A percentile compares a stretch with the other conserved stretches of the same genome.
These are phyloP conservation scores for Microbotryum saponariae DNA, from an alignment of 1,284 basidiomycete genomes.

Conservation along the genomic window DNA sequence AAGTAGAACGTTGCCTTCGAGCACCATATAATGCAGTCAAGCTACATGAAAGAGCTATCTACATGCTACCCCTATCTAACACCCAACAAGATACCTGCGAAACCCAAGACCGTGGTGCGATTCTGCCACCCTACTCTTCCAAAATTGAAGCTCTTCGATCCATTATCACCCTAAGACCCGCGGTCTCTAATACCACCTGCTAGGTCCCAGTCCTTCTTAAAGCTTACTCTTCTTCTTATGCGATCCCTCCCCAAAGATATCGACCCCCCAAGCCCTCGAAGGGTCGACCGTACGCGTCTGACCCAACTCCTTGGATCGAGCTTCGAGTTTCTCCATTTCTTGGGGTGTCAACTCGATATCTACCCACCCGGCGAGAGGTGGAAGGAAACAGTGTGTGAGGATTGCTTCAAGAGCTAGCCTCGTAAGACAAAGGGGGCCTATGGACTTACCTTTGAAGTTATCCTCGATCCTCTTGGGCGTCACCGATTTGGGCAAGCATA, in stretches of 20 bases:
- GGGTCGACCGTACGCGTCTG: constrained; percentile 56
- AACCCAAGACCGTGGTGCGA: too few relatives aligned
- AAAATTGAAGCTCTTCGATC: too few relatives aligned
- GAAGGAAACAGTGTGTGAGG: constrained; percentile 11
- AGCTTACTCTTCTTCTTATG: background rate
- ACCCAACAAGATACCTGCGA: too few relatives aligned
- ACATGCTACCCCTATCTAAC: too few relatives aligned
- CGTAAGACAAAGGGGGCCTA: constrained; percentile 41
- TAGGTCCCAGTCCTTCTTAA: background rate
- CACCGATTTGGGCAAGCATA: constrained; percentile 70
- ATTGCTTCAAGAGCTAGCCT: constrained; percentile 35
- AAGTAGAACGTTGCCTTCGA: too few relatives aligned
- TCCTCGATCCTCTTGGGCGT: constrained; percentile 61
- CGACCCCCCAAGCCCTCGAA: constrained; percentile 54
- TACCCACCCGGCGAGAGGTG: constrained; percentile 29
- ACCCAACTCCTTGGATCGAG: constrained; percentile 52
- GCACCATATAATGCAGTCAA: too few relatives aligned
- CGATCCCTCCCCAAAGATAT: too few relatives aligned
- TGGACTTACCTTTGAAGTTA: constrained; percentile 51
- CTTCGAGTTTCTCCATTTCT: constrained; percentile 55
- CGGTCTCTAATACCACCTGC: too few relatives aligned
- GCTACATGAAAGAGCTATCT: too few relatives aligned
- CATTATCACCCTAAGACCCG: too few relatives aligned
- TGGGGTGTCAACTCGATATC: constrained; percentile 52
- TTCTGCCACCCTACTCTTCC: too few relatives aligned